Evolutionary conservation across 768 basidiomycete genomes (phyloP), one percentile per base, ranked within the genome.

Genomic region (Nidularia pulvinata): DNA sequence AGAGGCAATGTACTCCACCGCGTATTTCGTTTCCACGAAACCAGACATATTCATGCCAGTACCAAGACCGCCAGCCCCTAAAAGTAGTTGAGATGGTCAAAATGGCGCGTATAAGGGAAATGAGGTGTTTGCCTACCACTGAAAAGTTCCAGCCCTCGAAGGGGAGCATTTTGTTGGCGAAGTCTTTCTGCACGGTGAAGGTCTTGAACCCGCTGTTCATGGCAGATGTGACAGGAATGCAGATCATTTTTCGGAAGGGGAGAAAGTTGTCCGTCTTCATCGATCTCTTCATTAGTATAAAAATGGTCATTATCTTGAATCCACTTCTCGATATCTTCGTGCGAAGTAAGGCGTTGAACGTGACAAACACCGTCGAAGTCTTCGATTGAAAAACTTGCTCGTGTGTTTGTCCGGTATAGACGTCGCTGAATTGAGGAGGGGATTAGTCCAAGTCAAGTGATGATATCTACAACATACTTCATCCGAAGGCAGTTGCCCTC

Each of bases 1-100:
- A 51, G 84, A 74, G 13, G 80, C 76, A 0, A 78, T 80, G 57
- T 78, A 82, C 62, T 91, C 89, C 0, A 91, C 75, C 0, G 88
- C 89, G 76, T 86, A 89, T 58, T 72, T 76, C 1, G 86, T 86
- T 14, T 86, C 71, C 6, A 90, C 80, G 64, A 80, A 82, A 0
- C 78, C 77, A 5, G 86, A 84, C 57, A 84, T 61, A 47, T 83
- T 76, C 53, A 91, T 69, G 1, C 90, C 89, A 35, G 83, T 79
- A 3, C 87, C 85, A 5, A 92, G 75, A 2, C 89, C 89, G 49
- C 89, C 89, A 36, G 88, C 89, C 64, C 89, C 88, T 90, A 53
- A 11, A 16, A 39, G 46, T 19, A 56, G 46, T 42, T 19, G 16
- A 42, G 16, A 13, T 5, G 13, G 46, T 42, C 39, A 42, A 42